Evolutionary conservation across 1,284 basidiomycete species (phyloP).

Genomic region (Melampsora americana): DNA sequence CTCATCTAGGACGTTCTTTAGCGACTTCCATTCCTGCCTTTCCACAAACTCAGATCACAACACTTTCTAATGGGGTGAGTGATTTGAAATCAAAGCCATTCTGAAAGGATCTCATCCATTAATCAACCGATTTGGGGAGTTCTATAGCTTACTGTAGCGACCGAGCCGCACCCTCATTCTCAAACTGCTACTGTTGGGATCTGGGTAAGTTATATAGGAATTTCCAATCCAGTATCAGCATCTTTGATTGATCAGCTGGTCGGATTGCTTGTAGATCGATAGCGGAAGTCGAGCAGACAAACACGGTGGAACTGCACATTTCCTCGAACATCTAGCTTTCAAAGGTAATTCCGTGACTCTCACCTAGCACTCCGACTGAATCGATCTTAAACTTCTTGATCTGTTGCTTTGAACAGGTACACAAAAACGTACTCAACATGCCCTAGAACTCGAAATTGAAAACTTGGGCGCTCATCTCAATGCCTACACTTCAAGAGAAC

Average conservation of each 20-base stretch:
- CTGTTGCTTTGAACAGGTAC: conserved; percentile 68
- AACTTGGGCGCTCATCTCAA: conserved; percentile 97
- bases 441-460: conserved; percentile 95
- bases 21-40: conserved; percentile 67
- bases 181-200: conserved; percentile 97
- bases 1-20: conserved; percentile 22
- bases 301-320: conserved; percentile 95
- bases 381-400: conserved; percentile 1
- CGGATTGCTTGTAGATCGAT: conserved; percentile 63
- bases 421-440: conserved; percentile 79
- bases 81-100: conserved; percentile 56
- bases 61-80: conserved; percentile 83
- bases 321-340: conserved; percentile 90
- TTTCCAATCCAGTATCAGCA: background rate
- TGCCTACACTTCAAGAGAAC: conserved; percentile 97
- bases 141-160: conserved; percentile 54
- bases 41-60: conserved; percentile 80
- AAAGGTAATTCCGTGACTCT: conserved; percentile 49
- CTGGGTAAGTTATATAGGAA: conserved; percentile 59
- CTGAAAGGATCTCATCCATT: conserved; percentile 60
- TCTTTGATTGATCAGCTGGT: background rate
- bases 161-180: conserved; percentile 83
- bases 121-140: background rate
- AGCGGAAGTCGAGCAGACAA: conserved; percentile 93
- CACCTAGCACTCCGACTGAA: background rate